Conservation (phyloP, 257 asterid species). For the Solanum commersonii region DNA sequence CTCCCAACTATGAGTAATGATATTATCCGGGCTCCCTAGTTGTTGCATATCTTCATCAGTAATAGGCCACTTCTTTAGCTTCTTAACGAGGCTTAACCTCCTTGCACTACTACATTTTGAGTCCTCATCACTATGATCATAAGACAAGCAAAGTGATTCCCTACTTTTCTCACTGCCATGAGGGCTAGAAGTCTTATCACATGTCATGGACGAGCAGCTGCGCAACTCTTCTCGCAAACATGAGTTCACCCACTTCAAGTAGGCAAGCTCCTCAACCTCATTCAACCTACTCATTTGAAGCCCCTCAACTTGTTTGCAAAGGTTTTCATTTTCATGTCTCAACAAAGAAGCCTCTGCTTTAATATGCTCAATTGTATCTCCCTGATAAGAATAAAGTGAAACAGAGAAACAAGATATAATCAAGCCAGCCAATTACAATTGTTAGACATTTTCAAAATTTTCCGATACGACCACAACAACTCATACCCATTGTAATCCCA, state of each 20-base stretch:
- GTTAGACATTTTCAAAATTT: not conserved
- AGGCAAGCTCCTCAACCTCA: constrained; percentile 91
- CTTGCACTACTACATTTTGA: constrained; percentile 32
- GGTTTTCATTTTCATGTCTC: constrained; percentile 65
- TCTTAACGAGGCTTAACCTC: constrained; percentile 49
- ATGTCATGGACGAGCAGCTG: constrained; percentile 24
- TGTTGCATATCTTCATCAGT: constrained; percentile 59
- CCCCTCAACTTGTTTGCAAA: constrained; percentile 90
- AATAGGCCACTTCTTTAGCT: constrained; percentile 77
- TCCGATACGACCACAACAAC: not conserved
- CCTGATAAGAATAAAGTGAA: constrained; percentile 21
- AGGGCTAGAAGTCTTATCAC: constrained; percentile 38
- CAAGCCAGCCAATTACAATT: not conserved
- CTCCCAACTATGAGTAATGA: constrained; percentile 27
- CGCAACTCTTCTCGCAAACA: constrained; percentile 71
- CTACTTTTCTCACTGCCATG: constrained; percentile 30
- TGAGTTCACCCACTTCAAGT: constrained; percentile 85
- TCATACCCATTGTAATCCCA: not conserved
- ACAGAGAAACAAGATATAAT: not conserved
- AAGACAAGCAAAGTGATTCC: constrained; percentile 48
- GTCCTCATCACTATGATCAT: constrained; percentile 43
- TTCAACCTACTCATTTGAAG: constrained; percentile 82
- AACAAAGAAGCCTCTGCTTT: constrained; percentile 76
- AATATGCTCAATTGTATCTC: constrained; percentile 46
- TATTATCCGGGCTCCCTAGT: constrained; percentile 20